phyloP scores from a whole-genome alignment of 371 early-diverging fungal species.

The Mucor sp. region DNA sequence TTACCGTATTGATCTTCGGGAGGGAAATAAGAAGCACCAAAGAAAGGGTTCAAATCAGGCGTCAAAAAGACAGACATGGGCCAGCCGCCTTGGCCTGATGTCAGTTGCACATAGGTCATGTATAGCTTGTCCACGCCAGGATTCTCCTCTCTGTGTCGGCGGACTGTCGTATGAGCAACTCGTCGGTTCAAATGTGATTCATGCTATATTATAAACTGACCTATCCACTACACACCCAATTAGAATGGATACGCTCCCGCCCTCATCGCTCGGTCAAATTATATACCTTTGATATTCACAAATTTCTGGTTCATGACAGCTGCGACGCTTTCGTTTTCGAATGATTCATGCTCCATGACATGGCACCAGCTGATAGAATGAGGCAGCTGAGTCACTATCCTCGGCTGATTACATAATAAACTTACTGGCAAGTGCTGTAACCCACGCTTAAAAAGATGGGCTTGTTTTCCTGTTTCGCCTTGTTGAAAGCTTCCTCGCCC shows the following conservation, averaged over 20 bases:
- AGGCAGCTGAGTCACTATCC: neutral
- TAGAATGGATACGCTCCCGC: neutral
- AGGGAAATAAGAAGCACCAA: slow-evolving; percentile 72
- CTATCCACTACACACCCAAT: slow-evolving; percentile 30
- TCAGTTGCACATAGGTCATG: slow-evolving; percentile 57
- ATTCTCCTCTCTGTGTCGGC: slow-evolving; percentile 55
- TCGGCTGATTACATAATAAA: slow-evolving; percentile 1
- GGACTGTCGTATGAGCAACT: neutral
- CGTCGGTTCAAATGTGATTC: neutral
- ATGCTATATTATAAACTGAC: slow-evolving; percentile 12
- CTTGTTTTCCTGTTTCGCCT: slow-evolving; percentile 55
- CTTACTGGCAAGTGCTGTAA: slow-evolving; percentile 70
- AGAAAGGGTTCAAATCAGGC: slow-evolving; percentile 66
- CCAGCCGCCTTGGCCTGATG: slow-evolving; percentile 68
- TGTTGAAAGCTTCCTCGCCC: slow-evolving; percentile 67
- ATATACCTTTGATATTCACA: slow-evolving; percentile 66
- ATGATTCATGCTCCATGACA: slow-evolving; percentile 73
- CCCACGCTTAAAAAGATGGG: slow-evolving; percentile 70
- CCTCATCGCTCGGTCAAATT: neutral
- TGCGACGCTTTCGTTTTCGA: slow-evolving; percentile 60
- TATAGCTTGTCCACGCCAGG: slow-evolving; percentile 72
- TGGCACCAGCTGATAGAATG: slow-evolving; percentile 63
- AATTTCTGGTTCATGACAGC: slow-evolving; percentile 61
- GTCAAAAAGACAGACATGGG: slow-evolving; percentile 67
- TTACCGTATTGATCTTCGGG: slow-evolving; percentile 54